Base-by-base conservation (phyloP, 2,329 filamentous ascomycete genomes). In the Alternaria novae-zelandiae region DNA sequence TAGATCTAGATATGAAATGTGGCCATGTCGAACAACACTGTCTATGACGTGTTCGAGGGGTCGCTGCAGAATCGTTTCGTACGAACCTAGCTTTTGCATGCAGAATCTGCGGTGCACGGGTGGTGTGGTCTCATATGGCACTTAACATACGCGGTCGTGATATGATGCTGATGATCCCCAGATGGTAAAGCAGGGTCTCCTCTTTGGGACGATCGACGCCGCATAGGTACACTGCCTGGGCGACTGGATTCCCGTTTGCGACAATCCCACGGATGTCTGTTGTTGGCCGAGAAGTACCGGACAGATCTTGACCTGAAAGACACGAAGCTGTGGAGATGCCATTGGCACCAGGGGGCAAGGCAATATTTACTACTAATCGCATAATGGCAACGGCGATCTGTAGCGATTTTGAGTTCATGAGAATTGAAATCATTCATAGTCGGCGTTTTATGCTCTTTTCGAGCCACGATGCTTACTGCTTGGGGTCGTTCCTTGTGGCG, bases 401-500 rank as follows among this genome's bases (percentile, higher is more conserved):
- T 49, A 28, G 25, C 26, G 13, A 44, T 44, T 28, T 2, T 15
- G 20, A 45, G 23, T n/a, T 26, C 20, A 20, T 32, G 32, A 9
- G 32, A 41, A 45, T 13, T 13, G 57, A 43, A 20, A 36, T 50
- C 12, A 44, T 41, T 54, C 36, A 26, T 36, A 15, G 2, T 12
- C 30, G 23, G 51, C 21, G n/a, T 15, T 17, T 30, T 23, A 32
- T 36, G 28, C 20, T 25, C 50, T 21, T 43, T 41, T 25, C 30
- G 53, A 36, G 21, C 30, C 26, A 50, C 50, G 15, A 47, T 32
- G 25, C 36, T 54, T 43, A 41, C 23, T 28, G 41, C 44, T 15
- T 49, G 46, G 59, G 32, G 54, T 46, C 9, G 20, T 47, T 54
- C 60, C 60, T 63, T 63, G 60, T n/a, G 59, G 60, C 60, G 26